Evolutionary conservation across 352 stramenopile genomes (phyloP), one percentile per base, ranked within the genome.

Genomic region (Globisporangium nagaii): DNA sequence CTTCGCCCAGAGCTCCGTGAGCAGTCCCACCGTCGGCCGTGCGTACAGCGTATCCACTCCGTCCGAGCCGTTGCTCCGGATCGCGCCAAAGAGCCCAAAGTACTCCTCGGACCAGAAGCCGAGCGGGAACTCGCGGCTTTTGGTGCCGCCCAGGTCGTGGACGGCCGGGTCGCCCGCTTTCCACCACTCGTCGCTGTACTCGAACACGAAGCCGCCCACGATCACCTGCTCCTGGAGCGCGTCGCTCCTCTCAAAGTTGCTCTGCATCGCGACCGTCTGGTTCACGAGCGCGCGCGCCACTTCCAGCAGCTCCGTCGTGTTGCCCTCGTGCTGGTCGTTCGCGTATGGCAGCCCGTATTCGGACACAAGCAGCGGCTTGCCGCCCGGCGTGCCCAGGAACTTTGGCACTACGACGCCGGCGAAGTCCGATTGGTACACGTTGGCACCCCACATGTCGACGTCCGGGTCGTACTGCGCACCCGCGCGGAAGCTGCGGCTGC

Each of bases 181-280:
- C 77, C 79, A 88, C 79, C 79, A 89, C 41, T 88, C 78, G 58
- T 88, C 78, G 55, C 73, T 82, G 75, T 85, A 88, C 60, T 88
- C 78, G 43, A 88, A 88, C 10, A 88, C 65, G 24, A 88, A 88
- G 1, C 75, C 78, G n/a, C 77, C 75, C 4, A 88, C 74, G 7
- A 84, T 46, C 7, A 78, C 56, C 24, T 88, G 76, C 37, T 87
- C 70, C 3, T 66, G 45, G 19, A 86, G 46, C 22, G n/a, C 22
- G 35, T 88, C 76, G 1, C 47, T 69, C 12, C 61, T 40, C 24
- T 82, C 64, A 47, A 69, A 88, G 58, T 88, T 88, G 45, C 61
- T 53, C 30, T 88, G 73, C 65, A 88, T 75, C 20, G 71, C 65
- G 3, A 79, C 37, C 9, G 76, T 68, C 47, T 84, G 72, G 32